phyloP scores from a whole-genome alignment of 495 filamentous ascomycete species.

The Penicillium lagena region DNA sequence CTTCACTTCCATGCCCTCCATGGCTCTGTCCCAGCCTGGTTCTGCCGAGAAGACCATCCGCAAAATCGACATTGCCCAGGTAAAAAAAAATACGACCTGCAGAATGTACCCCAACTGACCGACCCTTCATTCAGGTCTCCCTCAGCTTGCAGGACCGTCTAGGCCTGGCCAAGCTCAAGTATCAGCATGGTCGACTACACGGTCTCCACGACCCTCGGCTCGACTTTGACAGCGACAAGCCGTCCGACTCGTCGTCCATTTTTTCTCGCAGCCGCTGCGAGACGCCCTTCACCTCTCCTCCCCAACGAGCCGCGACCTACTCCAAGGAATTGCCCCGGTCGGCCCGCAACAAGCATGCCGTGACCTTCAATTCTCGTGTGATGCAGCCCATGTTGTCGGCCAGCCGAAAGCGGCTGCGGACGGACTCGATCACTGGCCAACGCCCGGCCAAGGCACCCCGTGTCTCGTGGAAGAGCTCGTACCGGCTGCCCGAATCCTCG shows the following conservation, averaged over 20 bases:
- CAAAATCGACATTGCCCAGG: conserved; percentile 68
- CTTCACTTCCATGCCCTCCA: conserved; percentile 12
- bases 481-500: conserved; percentile 75
- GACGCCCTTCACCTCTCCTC: conserved; percentile 40
- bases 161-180: conserved; percentile 93
- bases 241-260: conserved; percentile 77
- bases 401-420: conserved; percentile 60
- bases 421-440: conserved; percentile 52
- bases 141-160: conserved; percentile 85
- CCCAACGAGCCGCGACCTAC: conserved; percentile 29
- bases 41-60: conserved; percentile 38
- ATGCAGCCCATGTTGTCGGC: conserved; percentile 44
- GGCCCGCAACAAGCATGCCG: conserved; percentile 40
- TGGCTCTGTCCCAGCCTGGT: conserved; percentile 27
- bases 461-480: conserved; percentile 63
- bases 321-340: conserved; percentile 43
- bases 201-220: conserved; percentile 53
- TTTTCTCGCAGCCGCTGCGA: conserved; percentile 40
- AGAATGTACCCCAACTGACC: not conserved
- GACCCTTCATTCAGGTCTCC: conserved; percentile 60
- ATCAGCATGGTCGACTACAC: conserved; percentile 65
- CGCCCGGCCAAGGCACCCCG: conserved; percentile 50
- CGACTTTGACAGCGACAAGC: conserved; percentile 28
- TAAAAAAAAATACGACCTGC: conserved; percentile 20
- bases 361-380: conserved; percentile 36